phyloP scores from a whole-genome alignment of 2,329 filamentous ascomycete genomes.

The Penicillium corylophilum region DNA sequence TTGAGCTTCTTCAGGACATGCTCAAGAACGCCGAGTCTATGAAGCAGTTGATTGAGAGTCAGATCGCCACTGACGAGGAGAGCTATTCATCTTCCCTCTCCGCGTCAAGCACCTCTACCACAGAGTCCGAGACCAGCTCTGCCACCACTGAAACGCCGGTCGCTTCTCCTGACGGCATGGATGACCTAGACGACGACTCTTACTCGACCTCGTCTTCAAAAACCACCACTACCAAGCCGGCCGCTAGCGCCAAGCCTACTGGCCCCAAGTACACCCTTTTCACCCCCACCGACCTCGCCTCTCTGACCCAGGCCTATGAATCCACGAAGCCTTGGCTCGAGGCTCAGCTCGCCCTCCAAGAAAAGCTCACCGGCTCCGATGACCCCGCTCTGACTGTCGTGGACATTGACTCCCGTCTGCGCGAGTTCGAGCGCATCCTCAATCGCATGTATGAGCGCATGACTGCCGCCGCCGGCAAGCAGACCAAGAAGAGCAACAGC shows the following conservation, averaged over 20 bases:
- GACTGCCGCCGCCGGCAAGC: constrained; percentile 45
- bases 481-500: constrained; percentile 26
- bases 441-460: constrained; percentile 40
- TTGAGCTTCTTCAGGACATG: constrained; percentile 67
- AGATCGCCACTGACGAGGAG: constrained; percentile 70
- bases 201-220: constrained; percentile 42
- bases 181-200: constrained; percentile 73
- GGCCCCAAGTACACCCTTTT: constrained; percentile 66
- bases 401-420: constrained; percentile 68
- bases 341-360: constrained; percentile 68
- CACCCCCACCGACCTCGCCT: constrained; percentile 67
- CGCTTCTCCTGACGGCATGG: constrained; percentile 55
- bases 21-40: constrained; percentile 71
- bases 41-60: constrained; percentile 65
- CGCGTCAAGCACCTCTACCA: constrained; percentile 43
- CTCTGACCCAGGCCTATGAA: constrained; percentile 62
- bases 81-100: constrained; percentile 57
- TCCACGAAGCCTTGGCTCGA: constrained; percentile 71
- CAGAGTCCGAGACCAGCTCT: constrained; percentile 47
- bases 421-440: constrained; percentile 61
- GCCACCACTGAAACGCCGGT: constrained; percentile 39
- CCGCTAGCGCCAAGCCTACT: constrained; percentile 36
- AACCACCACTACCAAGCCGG: constrained; percentile 34
- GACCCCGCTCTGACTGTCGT: constrained; percentile 72
- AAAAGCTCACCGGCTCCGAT: constrained; percentile 65